Conservation (phyloP, 768 basidiomycete genomes). For the Vararia minispora region DNA sequence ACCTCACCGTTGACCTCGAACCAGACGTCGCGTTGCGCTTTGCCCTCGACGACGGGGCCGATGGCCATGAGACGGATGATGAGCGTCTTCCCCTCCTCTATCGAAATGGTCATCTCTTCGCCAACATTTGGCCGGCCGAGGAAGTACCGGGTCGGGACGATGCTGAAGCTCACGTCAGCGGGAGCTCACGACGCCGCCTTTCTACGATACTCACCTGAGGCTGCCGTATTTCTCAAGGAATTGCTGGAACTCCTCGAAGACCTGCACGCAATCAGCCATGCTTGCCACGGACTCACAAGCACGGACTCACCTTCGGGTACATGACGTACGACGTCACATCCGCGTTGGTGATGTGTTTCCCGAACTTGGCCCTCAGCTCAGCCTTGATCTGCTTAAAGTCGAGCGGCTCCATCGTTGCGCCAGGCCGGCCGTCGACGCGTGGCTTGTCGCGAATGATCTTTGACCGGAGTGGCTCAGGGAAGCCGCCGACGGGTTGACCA, state of each 20-base stretch:
- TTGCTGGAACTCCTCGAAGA: slow-evolving; percentile 93
- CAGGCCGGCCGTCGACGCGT: slow-evolving; percentile 89
- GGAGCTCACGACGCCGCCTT: slow-evolving; percentile 7
- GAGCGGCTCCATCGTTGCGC: slow-evolving; percentile 74
- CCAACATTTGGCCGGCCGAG: slow-evolving; percentile 82
- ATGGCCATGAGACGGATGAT: slow-evolving; percentile 94
- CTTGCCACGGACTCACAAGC: neutral
- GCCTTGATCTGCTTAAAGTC: slow-evolving; percentile 96
- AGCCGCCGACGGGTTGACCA: slow-evolving; percentile 95
- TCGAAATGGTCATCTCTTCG: slow-evolving; percentile 95
- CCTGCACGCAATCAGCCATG: slow-evolving; percentile 31
- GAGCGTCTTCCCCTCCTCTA: slow-evolving; percentile 93
- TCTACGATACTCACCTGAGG: slow-evolving; percentile 50
- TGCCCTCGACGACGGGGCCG: slow-evolving; percentile 85
- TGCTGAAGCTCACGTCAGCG: slow-evolving; percentile 39
- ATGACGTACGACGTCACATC: slow-evolving; percentile 96
- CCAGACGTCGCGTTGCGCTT: slow-evolving; percentile 93
- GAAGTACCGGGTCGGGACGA: slow-evolving; percentile 96
- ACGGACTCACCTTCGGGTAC: slow-evolving; percentile 78
- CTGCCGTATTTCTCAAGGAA: slow-evolving; percentile 96
- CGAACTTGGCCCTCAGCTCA: slow-evolving; percentile 87
- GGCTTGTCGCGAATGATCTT: slow-evolving; percentile 89
- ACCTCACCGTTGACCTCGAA: slow-evolving; percentile 97
- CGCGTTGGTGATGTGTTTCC: slow-evolving; percentile 85
- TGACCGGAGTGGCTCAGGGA: slow-evolving; percentile 93